Base-by-base conservation (phyloP, 192 early-diverging fungal genomes). In the Funneliformis geosporum region DNA sequence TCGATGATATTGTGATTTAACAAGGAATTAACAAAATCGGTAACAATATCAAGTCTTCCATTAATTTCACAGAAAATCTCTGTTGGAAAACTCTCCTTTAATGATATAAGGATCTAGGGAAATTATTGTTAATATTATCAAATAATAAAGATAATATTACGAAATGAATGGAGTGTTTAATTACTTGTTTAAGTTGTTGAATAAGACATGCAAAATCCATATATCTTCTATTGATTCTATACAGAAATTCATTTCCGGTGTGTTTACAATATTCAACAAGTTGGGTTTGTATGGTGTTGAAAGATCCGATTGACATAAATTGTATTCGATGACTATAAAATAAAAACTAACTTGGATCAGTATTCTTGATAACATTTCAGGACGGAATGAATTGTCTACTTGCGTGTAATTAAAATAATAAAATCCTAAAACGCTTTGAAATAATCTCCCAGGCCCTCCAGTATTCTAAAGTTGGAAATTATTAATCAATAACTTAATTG, bases 251-350 rank as follows among this genome's bases (percentile, higher is more conserved):
- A 33, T 25, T 23, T 70, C 68, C 38, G 5, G 80, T 33, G 21
- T 68, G 62, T 25, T 62, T 59, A 44, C 72, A 62, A 39, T 84
- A 74, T 2, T 80, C 39, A 27, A 81, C 72, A 4, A 84, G 46
- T 39, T 81, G 67, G 14, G 23, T 14, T 3, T 84, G 38, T 10
- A 69, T 73, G 8, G 59, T 60, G 6, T 79, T 65, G 33, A 80
- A 84, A 23, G 61, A 70, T 73, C 83, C 76, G 23, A 79, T 43
- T 70, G 82, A 64, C 67, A 81, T 83, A 11, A 76, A 61, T 25
- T 84, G 79, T 28, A 83, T 38, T 62, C 60, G 83, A 14, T 62
- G 40, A 28, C 83, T 84, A 75, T 40, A 65, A 28, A 43, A n/a
- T 8, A 5, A 28, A n/a, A 25, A 76, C 42, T 42, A 76, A 4